Evolutionary conservation across 352 stramenopile genomes (phyloP), one percentile per base, ranked within the genome.

Genomic region (Thalassiosira sp.): DNA sequence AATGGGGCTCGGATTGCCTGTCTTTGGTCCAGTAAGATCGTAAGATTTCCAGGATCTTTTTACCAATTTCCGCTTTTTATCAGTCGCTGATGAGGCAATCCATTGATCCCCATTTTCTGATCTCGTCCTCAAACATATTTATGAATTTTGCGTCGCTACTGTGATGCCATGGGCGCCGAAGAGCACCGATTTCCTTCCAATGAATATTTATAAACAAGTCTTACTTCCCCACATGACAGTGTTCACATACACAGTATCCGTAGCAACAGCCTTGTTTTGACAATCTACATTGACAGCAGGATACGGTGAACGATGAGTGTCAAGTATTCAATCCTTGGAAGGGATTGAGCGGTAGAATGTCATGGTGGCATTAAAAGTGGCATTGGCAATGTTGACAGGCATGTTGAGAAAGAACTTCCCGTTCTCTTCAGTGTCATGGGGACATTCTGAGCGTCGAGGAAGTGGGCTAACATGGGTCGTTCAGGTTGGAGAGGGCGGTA

Each of bases 121-220:
- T 76, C 16, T 62, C 52, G 49, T 81, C 72, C 24, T 77, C 48
- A n/a, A 81, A 22, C 0, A 58, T 64, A 13, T 64, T 48, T 5
- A 69, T 16, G 16, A 81, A 75, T 18, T 81, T 45, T 37, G 8
- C 3, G n/a, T 72, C 48, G 1, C 46, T 64, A 3, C 10, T 40
- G 31, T 10, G n/a, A n/a, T 10, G 31, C 31, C 31, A 40, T 40
- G 10, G 31, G 6, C 59, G 5, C 72, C 40, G 31, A 40, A 10
- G 31, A 40, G 10, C 10, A 5, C 5, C 10, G 31, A 40, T 10
- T 40, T 40, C 5, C 31, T 5, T 40, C 31, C 31, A 40, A 40
- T 10, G 10, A 10, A 40, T 10, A 40, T 40, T 40, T 40, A 10
- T 10, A 10, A 5, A 40, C 31, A 40, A 5, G 31, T 10, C 10